A percentile compares a stretch with the other conserved stretches of the same genome.
phyloP scores from a whole-genome alignment of 805 yeast species.

The Saturnispora halmiae region DNA sequence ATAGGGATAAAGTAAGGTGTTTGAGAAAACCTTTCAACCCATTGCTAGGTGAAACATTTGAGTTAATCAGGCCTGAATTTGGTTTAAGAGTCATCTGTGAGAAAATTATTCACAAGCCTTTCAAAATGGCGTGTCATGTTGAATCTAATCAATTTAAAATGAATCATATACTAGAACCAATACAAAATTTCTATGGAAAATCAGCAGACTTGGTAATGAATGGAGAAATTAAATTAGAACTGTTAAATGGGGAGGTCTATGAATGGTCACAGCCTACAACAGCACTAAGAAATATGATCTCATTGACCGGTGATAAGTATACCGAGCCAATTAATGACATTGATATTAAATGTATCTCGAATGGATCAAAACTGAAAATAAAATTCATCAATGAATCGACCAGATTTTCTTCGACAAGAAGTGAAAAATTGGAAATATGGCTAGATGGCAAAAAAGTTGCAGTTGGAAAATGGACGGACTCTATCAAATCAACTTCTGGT shows the following conservation, averaged over 20 bases:
- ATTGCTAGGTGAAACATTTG: slow-evolving; percentile 86
- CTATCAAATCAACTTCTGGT: slow-evolving; percentile 38
- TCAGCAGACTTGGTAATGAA: slow-evolving; percentile 72
- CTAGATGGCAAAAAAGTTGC: slow-evolving; percentile 31
- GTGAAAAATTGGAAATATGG: slow-evolving; percentile 53
- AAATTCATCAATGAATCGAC: slow-evolving; percentile 68
- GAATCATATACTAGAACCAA: slow-evolving; percentile 59
- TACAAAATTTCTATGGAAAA: slow-evolving; percentile 93
- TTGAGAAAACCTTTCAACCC: slow-evolving; percentile 92
- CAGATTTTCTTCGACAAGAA: slow-evolving; percentile 76
- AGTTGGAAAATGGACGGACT: slow-evolving; percentile 80
- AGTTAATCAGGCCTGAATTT: slow-evolving; percentile 74
- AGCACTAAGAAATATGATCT: slow-evolving; percentile 67
- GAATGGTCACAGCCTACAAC: slow-evolving; percentile 81
- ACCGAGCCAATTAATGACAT: slow-evolving; percentile 73
- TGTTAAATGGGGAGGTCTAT: slow-evolving; percentile 44
- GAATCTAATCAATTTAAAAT: slow-evolving; percentile 64
- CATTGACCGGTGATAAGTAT: slow-evolving; percentile 81
- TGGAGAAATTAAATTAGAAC: slow-evolving; percentile 54
- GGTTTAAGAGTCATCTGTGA: slow-evolving; percentile 72
- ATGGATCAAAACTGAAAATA: slow-evolving; percentile 60
- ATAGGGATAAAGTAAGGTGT: slow-evolving; percentile 66
- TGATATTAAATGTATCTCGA: slow-evolving; percentile 49
- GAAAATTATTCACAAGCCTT: slow-evolving; percentile 81
- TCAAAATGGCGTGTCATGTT: slow-evolving; percentile 64